A percentile compares a stretch with the other conserved stretches of the same genome.
Conservation (phyloP, 1,139 yeast genomes). For the Groenewaldozyma sp. region DNA sequence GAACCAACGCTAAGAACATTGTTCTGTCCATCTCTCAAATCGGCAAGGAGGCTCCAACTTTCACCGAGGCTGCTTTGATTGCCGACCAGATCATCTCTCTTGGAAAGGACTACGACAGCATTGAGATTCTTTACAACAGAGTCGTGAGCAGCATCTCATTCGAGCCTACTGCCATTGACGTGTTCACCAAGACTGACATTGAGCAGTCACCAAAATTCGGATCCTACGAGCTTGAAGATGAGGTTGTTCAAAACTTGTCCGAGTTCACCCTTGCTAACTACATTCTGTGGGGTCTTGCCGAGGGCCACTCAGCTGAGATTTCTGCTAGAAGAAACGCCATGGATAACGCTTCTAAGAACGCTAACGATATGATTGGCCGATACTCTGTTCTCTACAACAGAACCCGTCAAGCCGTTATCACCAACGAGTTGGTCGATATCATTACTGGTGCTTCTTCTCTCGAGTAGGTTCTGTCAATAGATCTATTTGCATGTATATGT, state of each 20-base stretch:
- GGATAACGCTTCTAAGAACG: conserved; percentile 99
- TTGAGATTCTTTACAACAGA: conserved; percentile 80
- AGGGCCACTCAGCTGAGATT: conserved; percentile 96
- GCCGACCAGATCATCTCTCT: conserved; percentile 70
- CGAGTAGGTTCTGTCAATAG: conserved; percentile 45
- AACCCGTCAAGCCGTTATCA: conserved; percentile 99
- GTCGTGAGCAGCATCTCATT: conserved; percentile 83
- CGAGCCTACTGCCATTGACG: conserved; percentile 67
- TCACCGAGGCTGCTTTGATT: conserved; percentile 79
- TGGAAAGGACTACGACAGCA: conserved; percentile 52
- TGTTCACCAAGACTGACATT: conserved; percentile 62
- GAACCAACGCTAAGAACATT: conserved; percentile 66
- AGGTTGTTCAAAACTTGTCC: conserved; percentile 43
- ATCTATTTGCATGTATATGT: neutral
- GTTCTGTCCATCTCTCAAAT: conserved; percentile 77
- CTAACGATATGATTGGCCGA: conserved; percentile 95
- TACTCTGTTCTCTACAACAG: conserved; percentile 98
- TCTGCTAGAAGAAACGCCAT: conserved; percentile 99
- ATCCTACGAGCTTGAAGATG: conserved; percentile 75
- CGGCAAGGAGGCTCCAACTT: conserved; percentile 96
- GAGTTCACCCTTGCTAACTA: conserved; percentile 89
- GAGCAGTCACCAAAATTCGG: conserved; percentile 82
- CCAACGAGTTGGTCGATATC: conserved; percentile 98
- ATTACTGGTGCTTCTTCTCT: conserved; percentile 99
- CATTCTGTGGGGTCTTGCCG: conserved; percentile 86